These are phyloP conservation scores for Rhipidocladum racemiflorum DNA, from an alignment of 176 grass and related monocot genomes.

Conservation along the genomic window DNA sequence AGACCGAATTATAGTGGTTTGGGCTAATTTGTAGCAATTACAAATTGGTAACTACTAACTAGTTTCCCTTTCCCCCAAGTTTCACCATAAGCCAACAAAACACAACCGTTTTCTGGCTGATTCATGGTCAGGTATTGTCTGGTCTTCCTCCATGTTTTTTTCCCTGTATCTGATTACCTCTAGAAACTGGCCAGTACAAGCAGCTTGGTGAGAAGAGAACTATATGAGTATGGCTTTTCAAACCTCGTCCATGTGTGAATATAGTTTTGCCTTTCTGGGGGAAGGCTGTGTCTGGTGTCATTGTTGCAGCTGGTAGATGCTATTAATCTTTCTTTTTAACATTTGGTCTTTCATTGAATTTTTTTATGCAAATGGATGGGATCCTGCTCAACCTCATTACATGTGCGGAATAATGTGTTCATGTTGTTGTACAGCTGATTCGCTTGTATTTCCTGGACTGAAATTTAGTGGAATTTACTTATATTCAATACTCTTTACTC, in stretches of 20 bases:
- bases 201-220: background rate
- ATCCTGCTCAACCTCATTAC: background rate
- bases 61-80: background rate
- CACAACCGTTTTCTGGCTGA: background rate
- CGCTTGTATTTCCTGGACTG: background rate
- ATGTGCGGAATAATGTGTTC: background rate
- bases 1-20: background rate
- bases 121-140: background rate
- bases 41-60: background rate
- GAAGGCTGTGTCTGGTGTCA: background rate
- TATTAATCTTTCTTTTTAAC: background rate
- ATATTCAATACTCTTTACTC: background rate
- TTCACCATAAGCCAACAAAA: background rate
- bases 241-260: background rate
- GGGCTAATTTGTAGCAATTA: background rate
- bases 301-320: background rate
- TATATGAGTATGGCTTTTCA: background rate
- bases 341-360: background rate
- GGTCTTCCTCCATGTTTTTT: background rate
- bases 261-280: background rate
- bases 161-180: background rate
- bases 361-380: background rate
- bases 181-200: background rate
- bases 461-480: background rate
- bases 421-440: background rate